These are phyloP conservation scores for Cardiosporidium cionae DNA, from an alignment of 169 alveolate species.

Conservation along the genomic window DNA sequence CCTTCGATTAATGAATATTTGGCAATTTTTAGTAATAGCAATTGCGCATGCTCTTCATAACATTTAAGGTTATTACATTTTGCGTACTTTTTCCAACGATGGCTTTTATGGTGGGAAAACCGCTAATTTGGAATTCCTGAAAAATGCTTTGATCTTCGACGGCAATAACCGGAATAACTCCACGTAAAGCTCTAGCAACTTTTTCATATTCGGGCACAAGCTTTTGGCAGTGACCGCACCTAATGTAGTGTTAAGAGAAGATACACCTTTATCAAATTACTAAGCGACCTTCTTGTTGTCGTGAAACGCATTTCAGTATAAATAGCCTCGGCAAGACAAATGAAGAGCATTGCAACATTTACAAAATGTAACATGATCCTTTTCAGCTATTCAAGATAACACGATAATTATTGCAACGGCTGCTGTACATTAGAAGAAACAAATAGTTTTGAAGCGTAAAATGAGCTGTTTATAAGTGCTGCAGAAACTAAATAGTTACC, in stretches of 20 bases:
- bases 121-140: constrained; percentile 56
- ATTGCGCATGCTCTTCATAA: no score
- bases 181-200: constrained; percentile 34
- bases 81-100: constrained; percentile 35
- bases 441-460: background rate
- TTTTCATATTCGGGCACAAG: constrained; percentile 56
- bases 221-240: constrained; percentile 47
- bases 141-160: constrained; percentile 47
- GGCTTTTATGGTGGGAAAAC: constrained; percentile 81
- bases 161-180: constrained; percentile 35
- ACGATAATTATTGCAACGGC: background rate
- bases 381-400: background rate
- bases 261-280: background rate
- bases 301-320: background rate
- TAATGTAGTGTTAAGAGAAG: background rate
- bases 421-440: background rate
- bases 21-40: no score
- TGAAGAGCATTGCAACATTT: background rate
- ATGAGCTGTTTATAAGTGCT: background rate
- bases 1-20: no score
- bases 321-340: no score
- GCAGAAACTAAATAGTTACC: constrained; percentile 42
- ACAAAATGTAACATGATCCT: background rate
- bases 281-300: background rate
- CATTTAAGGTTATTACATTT: background rate